Conservation (phyloP, 495 filamentous ascomycete species). For the Beverwykella pulmonaria region DNA sequence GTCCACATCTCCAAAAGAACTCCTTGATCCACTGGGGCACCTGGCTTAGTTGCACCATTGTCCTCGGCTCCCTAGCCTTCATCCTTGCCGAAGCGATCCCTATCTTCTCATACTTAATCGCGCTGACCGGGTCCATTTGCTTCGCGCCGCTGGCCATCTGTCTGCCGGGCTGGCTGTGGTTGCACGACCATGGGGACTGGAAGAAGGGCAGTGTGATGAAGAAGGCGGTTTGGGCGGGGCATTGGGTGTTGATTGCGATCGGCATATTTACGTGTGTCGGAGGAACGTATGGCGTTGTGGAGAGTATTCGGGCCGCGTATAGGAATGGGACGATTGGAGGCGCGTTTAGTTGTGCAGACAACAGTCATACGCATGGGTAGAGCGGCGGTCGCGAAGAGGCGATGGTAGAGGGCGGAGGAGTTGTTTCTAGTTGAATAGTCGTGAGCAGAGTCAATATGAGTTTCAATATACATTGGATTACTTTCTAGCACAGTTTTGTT, state of each 20-base stretch:
- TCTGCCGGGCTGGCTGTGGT: conserved; percentile 25
- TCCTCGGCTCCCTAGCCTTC: conserved; percentile 39
- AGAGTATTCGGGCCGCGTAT: conserved; percentile 23
- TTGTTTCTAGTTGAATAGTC: not conserved
- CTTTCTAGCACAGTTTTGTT: too few relatives aligned
- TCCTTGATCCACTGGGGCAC: conserved; percentile 28
- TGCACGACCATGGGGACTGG: conserved; percentile 39
- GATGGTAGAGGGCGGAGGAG: not conserved
- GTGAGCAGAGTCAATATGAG: too few relatives aligned
- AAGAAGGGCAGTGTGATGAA: conserved; percentile 33
- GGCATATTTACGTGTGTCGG: conserved; percentile 53
- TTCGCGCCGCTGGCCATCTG: conserved; percentile 22
- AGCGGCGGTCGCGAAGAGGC: not conserved
- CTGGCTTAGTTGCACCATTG: conserved; percentile 40
- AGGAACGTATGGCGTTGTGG: conserved; percentile 53
- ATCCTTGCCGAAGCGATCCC: conserved; percentile 44
- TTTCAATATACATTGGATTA: too few relatives aligned
- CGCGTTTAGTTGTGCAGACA: conserved; percentile 26
- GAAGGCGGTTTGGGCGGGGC: conserved; percentile 41
- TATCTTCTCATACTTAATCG: conserved; percentile 41
- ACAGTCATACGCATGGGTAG: conserved; percentile 21
- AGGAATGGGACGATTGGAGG: conserved; percentile 24
- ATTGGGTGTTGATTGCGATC: conserved; percentile 44
- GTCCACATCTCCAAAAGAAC: conserved; percentile 52
- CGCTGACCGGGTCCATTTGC: conserved; percentile 32